Evolutionary conservation across 805 yeast genomes (phyloP), one percentile per base, ranked within the genome.

Genomic region (Alloascoidea hylecoeti): DNA sequence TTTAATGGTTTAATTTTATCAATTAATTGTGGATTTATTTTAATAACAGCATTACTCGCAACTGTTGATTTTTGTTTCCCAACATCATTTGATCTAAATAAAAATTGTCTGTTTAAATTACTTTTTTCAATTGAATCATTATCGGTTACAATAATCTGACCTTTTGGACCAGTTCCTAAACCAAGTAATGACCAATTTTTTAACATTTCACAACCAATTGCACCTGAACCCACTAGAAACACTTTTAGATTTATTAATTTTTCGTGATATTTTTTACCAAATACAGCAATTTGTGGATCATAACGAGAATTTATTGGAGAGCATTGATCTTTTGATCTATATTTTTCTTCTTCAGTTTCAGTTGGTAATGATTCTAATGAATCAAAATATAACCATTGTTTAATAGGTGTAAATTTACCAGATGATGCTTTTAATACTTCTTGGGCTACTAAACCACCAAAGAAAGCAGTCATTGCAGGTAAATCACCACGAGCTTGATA

Each of bases 151-250:
- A 63, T 60, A 42, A 92, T 82, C 49, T 74, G 70, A 50, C 98
- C 98, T 3, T 80, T 58, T 32, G 88, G 84, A 33, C 97, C 97
- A 16, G 94, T 70, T 27, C 95, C 97, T 38, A 92, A 63, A 35
- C 98, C 98, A 73, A 88, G 70, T 71, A 92, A 70, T 3, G 98
- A 96, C 97, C 97, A 92, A 54, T 85, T 88, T 61, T 92, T 92
- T 51, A 92, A 68, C 88, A 92, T 89, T 62, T 92, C 98, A 64
- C 98, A 92, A 32, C 98, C 98, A 64, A 92, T 92, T 15, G 98
- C 98, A 55, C 98, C 98, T 1, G 96, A 86, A 35, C 98, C 98
- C 33, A 92, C 98, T 46, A 92, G 65, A 58, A 92, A 89, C 3
- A 88, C 85, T 51, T 75, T 79, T 44, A 81, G 63, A 57, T 88